Base-by-base conservation (phyloP, 805 yeast species). In the Yamadazyma tumulicola region DNA sequence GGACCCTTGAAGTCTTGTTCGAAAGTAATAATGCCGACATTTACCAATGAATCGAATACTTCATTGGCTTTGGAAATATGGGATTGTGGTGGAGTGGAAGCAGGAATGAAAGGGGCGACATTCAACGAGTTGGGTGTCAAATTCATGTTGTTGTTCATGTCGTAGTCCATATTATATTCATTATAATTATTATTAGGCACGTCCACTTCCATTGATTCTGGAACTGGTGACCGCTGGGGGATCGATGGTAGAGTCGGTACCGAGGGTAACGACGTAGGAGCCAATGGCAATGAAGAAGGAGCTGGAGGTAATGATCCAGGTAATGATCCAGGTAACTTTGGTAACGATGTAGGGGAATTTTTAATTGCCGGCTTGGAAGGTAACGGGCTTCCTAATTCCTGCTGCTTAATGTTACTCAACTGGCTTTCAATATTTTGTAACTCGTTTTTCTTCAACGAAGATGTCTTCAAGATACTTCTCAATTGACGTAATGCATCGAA, bases 401-500 rank as follows among this genome's bases (percentile, higher is more conserved):
- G 67, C 35, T 60, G 63, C 42, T 57, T 60, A 37, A 70, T 61
- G n/a, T 47, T 49, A 29, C 55, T 54, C 23, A 70, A 47, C 38
- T 64, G 65, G n/a, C 45, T 42, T 42, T 61, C 67, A 4, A 70
- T 63, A 1, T 64, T 64, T 22, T 46, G 42, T 33, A 70, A 54
- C 23, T 68, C 72, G 12, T 47, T 43, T 10, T 51, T 50, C 7
- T 23, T 17, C 8, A 29, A 16, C 11, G 46, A 43, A 37, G 61
- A 69, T 39, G 52, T 61, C 12, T 57, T 53, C 27, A 76, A 52
- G 19, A 75, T 59, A 12, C 35, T 43, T 23, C 62, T 59, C 36
- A 76, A 57, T 43, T 74, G 72, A 24, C 54, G 53, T 41, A 76
- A 60, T 4, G 75, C 72, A 25, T 62, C 60, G 35, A 61, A 59